Evolutionary conservation across 257 asterid genomes (phyloP).

Genomic region (Scutellaria baicalensis): DNA sequence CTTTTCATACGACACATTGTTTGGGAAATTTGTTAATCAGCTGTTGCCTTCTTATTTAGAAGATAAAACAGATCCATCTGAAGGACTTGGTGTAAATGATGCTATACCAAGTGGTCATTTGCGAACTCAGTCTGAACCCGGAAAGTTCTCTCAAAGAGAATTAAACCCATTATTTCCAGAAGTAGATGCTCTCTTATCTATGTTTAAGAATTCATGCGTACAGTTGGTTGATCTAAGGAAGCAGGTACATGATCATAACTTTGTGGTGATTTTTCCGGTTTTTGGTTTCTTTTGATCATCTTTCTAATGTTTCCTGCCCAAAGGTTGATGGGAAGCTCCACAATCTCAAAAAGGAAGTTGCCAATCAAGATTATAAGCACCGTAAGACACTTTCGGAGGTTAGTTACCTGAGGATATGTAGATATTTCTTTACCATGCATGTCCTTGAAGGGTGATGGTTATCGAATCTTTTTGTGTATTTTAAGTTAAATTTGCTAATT

Average conservation of each 20-base stretch:
- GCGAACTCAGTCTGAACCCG: slow-evolving; percentile 60
- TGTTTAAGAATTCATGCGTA: slow-evolving; percentile 70
- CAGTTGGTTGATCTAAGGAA: slow-evolving; percentile 82
- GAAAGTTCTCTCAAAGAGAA: slow-evolving; percentile 44
- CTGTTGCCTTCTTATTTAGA: slow-evolving; percentile 77
- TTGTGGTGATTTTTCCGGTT: background rate
- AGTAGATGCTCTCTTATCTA: slow-evolving; percentile 77
- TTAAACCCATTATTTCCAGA: slow-evolving; percentile 84
- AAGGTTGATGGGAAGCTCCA: slow-evolving; percentile 88
- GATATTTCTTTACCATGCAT: background rate
- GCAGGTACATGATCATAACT: slow-evolving; percentile 39
- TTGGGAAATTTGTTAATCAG: slow-evolving; percentile 79
- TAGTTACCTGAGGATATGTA: slow-evolving; percentile 12
- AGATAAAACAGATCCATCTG: slow-evolving; percentile 54
- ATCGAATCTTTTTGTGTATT: background rate
- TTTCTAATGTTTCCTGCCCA: slow-evolving; percentile 22
- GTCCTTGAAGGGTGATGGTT: background rate
- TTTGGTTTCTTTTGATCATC: slow-evolving; percentile 10
- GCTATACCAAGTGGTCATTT: slow-evolving; percentile 54
- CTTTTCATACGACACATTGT: slow-evolving; percentile 85
- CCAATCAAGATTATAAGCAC: slow-evolving; percentile 88
- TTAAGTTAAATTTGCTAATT: background rate
- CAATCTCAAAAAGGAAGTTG: slow-evolving; percentile 77
- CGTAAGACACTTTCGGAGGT: slow-evolving; percentile 93
- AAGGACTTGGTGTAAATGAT: slow-evolving; percentile 55